These are phyloP conservation scores for Podaxis carcinomalis DNA, from an alignment of 768 basidiomycete genomes.

Conservation along the genomic window DNA sequence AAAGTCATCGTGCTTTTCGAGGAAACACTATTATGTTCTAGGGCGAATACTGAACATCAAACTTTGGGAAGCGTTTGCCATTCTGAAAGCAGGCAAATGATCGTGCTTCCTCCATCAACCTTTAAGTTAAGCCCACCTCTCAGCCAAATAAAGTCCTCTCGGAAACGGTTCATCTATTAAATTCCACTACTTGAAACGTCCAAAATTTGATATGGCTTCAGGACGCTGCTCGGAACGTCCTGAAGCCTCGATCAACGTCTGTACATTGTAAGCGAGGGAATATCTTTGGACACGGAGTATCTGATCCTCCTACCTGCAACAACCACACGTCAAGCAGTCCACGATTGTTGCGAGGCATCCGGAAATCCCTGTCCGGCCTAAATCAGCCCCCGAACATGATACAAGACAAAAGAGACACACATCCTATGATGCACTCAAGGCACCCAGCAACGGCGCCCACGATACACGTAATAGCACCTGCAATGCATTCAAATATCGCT, in stretches of 20 bases:
- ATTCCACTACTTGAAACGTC: too few species aligned
- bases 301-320: conserved; percentile 30
- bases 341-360: conserved; percentile 33
- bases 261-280: background rate
- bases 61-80: too few species aligned
- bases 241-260: background rate
- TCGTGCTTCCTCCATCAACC: too few species aligned
- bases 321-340: conserved; percentile 42
- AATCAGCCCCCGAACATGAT: background rate
- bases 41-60: too few species aligned
- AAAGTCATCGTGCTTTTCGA: too few species aligned
- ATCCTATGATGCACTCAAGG: conserved; percentile 42
- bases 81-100: too few species aligned
- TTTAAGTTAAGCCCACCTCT: too few species aligned
- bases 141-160: too few species aligned
- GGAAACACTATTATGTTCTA: too few species aligned
- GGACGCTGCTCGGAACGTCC: too few species aligned
- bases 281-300: conserved; percentile 7
- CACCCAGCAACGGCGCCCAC: conserved; percentile 36
- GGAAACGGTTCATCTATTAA: too few species aligned
- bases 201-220: too few species aligned
- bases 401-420: conserved; percentile 22
- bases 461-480: conserved; percentile 35
- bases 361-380: conserved; percentile 32
- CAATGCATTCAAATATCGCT: conserved; percentile 42